Base-by-base conservation (phyloP, 179 eudicot species). In the Nepenthes alata region DNA sequence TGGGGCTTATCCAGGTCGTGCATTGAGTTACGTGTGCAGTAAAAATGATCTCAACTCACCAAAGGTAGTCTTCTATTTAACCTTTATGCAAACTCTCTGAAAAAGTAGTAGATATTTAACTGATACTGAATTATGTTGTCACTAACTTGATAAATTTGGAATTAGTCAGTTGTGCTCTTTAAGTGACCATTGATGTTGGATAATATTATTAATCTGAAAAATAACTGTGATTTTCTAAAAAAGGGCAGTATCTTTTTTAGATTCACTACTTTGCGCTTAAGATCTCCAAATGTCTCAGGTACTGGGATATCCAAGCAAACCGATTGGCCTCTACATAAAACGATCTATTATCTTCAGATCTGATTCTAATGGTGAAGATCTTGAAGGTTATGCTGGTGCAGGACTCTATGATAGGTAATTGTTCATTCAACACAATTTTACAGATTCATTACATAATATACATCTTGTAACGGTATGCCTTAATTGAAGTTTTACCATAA, bases 371-470 rank as follows among this genome's bases (percentile, higher is more conserved):
- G 98, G 98, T 55, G 98, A 93, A 77, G 98, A 93, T 77, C 82
- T 93, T 56, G 98, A 93, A 83, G 98, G 98, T 56, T 93, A 93
- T 72, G 98, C 98, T 61, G 98, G 98, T 57, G 98, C 98, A 35
- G 98, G 98, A 35, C 94, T 93, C 64, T 93, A 93, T 59, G 98
- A 93, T 55, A 93, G 98, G 98, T 93, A 76, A 75, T 57, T 2
- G 25, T 25, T 25, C 25, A 25, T 25, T 25, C 25, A 25, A 25
- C 25, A 25, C 25, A 25, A 25, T 25, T 25, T 25, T 25, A 25
- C 25, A 25, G 25, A 25, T 25, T 25, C 25, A 25, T 25, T 25
- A 25, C 25, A 25, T 25, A 25, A 25, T 25, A 25, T 25, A 25
- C 8, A 7, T 41, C 45, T 41, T 41, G 45, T 41, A 7, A 41